Base-by-base conservation (phyloP, 495 filamentous ascomycete genomes). In the Parachaetomium inaequale region DNA sequence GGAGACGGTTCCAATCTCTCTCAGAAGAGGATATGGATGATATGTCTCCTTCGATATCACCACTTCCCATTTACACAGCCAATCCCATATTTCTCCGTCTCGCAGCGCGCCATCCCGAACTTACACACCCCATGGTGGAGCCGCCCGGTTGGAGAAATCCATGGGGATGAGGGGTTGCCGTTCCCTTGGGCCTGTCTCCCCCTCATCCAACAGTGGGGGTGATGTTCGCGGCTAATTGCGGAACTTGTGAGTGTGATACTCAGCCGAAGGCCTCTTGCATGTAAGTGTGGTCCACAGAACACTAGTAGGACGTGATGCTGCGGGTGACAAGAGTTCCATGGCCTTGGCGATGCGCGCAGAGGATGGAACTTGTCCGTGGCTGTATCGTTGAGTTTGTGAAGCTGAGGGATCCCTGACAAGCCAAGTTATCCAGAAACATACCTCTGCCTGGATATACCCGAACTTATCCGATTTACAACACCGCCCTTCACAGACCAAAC, bases 151-250 rank as follows among this genome's bases (percentile, higher is more conserved):
- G 59, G 50, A 40, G 40, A 40, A 31, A 17, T 5, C 19, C 40
- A 42, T 15, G 52, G 47, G 55, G 40, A 25, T 59, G 50, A 54
- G 62, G 62, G 55, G 55, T 49, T 42, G 55, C 23, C 34, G 21
- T 36, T 29, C 45, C 32, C 47, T 34, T 58, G 42, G 26, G 28
- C 55, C 29, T 58, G 40, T 17, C 49, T 58, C 26, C 55, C 55
- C 56, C 56, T 49, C 56, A 36, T 26, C 31, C 40, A 8, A 32
- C 23, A 6, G 47, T 53, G 51, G 57, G 62, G 57, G 17, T 14
- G 32, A 54, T 28, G n/a, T 45, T 62, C 64, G 59, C 64, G 64
- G 64, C 64, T 66, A 66, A 66, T 66, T 66, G 49, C 54, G 59
- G 31, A 29, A 17, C 23, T n/a, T 42, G 55, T 29, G 46, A 54